Evolutionary conservation across 2,329 filamentous ascomycete genomes (phyloP).

Genomic region (Cladosporium austrohemisphaericum): DNA sequence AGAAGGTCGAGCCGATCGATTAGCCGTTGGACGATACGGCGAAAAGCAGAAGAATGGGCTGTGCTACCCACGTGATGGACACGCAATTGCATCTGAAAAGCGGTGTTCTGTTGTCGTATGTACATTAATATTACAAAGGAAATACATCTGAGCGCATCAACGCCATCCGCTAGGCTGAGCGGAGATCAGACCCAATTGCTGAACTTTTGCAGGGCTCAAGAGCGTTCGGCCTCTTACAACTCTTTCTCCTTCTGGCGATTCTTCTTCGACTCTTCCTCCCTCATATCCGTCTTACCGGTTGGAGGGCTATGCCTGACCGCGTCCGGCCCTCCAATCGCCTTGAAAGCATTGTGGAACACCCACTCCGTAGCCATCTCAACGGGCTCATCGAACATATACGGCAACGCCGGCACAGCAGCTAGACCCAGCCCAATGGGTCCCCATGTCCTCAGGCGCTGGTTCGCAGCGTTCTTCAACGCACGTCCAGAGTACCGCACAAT

Average conservation of each 20-base stretch:
- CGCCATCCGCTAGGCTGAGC: too few relatives aligned
- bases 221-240: conserved; percentile 33
- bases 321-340: conserved; percentile 62
- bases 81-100: too few relatives aligned
- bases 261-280: conserved; percentile 6
- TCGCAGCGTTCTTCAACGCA: conserved; percentile 81
- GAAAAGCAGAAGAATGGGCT: too few relatives aligned
- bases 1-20: too few relatives aligned
- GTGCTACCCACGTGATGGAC: too few relatives aligned
- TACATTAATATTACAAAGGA: too few relatives aligned
- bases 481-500: conserved; percentile 84
- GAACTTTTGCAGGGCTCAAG: too few relatives aligned
- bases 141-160: too few relatives aligned
- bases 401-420: conserved; percentile 72
- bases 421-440: conserved; percentile 76
- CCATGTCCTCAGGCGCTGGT: conserved; percentile 72
- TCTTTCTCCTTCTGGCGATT: conserved; percentile 30
- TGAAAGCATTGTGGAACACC: conserved; percentile 79
- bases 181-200: too few relatives aligned
- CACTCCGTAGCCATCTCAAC: conserved; percentile 90
- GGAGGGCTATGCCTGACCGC: conserved; percentile 47
- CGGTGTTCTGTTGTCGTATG: too few relatives aligned
- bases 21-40: too few relatives aligned
- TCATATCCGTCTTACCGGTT: conserved; percentile 30
- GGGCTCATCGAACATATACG: conserved; percentile 82